Conservation (phyloP, 331 rosid species). For the Phaseolus coccineus region DNA sequence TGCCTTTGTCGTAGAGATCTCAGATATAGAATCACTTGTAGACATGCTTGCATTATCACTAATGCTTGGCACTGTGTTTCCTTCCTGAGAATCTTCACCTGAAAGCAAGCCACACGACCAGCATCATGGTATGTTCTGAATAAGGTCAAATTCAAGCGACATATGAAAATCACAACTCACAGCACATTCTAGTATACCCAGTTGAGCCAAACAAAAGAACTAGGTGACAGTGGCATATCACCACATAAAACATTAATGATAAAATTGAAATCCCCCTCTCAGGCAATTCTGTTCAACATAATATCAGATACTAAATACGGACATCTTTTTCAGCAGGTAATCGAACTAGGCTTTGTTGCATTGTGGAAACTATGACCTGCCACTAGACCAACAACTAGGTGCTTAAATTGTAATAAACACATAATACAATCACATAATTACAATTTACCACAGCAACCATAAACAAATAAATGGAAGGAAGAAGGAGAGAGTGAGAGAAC, state of each 20-base stretch:
- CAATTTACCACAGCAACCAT: neutral
- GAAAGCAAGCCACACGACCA: constrained; percentile 42
- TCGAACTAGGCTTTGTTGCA: neutral
- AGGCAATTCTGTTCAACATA: neutral
- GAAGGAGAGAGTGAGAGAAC: constrained; percentile 49
- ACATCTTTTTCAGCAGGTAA: neutral
- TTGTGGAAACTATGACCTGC: neutral
- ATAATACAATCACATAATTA: neutral
- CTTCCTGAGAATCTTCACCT: constrained; percentile 74
- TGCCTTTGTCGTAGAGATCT: constrained; percentile 33
- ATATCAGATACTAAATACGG: neutral
- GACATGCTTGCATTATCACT: constrained; percentile 49
- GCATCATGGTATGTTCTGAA: constrained; percentile 32
- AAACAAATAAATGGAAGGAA: neutral
- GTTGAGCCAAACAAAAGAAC: constrained; percentile 27
- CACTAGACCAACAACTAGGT: neutral
- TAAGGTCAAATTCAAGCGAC: constrained; percentile 29
- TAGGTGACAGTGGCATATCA: constrained; percentile 16
- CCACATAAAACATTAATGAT: neutral
- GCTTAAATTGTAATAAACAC: neutral
- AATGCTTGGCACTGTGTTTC: constrained; percentile 41
- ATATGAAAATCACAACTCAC: constrained; percentile 27
- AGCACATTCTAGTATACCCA: constrained; percentile 12
- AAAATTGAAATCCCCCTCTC: neutral
- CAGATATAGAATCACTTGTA: constrained; percentile 40